phyloP scores from a whole-genome alignment of 768 basidiomycete genomes.

The Podaxis sp. region DNA sequence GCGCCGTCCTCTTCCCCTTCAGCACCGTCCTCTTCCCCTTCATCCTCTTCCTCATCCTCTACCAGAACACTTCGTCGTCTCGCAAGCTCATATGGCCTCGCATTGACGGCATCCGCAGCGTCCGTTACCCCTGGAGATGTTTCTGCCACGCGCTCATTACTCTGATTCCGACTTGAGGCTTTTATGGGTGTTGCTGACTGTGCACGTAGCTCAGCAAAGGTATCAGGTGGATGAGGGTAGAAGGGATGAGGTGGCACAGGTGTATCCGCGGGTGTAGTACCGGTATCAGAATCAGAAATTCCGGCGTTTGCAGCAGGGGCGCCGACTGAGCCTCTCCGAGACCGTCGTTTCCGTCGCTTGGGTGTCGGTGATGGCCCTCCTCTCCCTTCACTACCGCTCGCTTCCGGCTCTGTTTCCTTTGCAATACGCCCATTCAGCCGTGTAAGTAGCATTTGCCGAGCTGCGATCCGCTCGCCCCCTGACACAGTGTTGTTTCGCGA shows the following conservation, averaged over 20 bases:
- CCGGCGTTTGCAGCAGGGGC: constrained; percentile 42
- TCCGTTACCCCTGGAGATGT: constrained; percentile 20
- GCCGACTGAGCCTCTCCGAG: constrained; percentile 40
- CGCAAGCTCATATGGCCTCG: constrained; percentile 39
- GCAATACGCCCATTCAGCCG: constrained; percentile 57
- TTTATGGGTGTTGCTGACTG: constrained; percentile 45
- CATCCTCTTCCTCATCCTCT: constrained; percentile 68
- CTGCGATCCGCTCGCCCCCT: constrained; percentile 76
- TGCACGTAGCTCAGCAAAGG: constrained; percentile 38
- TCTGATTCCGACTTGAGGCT: constrained; percentile 30
- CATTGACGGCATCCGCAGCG: constrained; percentile 25
- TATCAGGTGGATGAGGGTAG: constrained; percentile 42
- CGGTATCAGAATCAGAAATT: constrained; percentile 52
- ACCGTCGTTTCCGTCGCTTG: constrained; percentile 59
- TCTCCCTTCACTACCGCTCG: constrained; percentile 59
- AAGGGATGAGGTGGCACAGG: constrained; percentile 56
- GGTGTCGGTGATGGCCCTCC: constrained; percentile 45
- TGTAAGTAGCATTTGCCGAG: constrained; percentile 65
- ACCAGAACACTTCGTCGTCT: constrained; percentile 65
- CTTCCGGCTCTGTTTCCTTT: constrained; percentile 64
- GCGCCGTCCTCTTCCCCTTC: constrained; percentile 46
- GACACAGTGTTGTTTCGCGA: constrained; percentile 80
- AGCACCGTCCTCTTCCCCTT: constrained; percentile 24
- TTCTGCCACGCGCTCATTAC: constrained; percentile 28
- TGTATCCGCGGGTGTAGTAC: constrained; percentile 56